Evolutionary conservation across 2,329 filamentous ascomycete genomes (phyloP).

Genomic region (Talaromyces amestolkiae): DNA sequence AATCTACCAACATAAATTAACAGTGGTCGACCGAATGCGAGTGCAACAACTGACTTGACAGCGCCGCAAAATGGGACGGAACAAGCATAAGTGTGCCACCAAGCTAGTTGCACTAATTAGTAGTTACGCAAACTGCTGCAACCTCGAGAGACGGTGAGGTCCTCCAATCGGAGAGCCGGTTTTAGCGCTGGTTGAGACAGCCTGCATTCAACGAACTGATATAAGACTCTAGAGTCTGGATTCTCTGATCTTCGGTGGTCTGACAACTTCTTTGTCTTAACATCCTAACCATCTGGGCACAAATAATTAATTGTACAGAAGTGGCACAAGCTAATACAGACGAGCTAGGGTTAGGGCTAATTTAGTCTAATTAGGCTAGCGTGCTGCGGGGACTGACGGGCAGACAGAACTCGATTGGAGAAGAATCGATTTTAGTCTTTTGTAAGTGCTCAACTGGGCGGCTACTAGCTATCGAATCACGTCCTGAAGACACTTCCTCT

Average conservation of each 20-base stretch:
- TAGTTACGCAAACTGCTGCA: not conserved
- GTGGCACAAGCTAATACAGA: not conserved
- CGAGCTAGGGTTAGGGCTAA: not conserved
- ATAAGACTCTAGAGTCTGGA: not conserved
- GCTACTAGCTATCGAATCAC: constrained; percentile 17
- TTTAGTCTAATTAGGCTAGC: not conserved
- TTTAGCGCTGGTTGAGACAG: constrained; percentile 2
- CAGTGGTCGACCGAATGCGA: not conserved
- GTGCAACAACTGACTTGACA: not conserved
- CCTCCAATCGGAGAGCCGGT: constrained; percentile 2
- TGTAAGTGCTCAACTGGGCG: constrained; percentile 16
- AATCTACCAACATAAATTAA: not conserved
- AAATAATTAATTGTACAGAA: not conserved
- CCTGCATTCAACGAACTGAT: not conserved
- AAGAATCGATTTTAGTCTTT: not conserved
- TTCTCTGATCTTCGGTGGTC: not conserved
- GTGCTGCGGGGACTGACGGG: constrained; percentile 4
- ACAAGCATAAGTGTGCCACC: constrained; percentile 2
- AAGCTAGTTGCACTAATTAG: not conserved
- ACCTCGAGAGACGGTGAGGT: not conserved
- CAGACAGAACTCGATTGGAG: not conserved
- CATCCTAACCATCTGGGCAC: not conserved
- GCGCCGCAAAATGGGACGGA: constrained; percentile 2
- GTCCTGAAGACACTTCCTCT: not conserved
- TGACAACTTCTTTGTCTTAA: not conserved